A percentile compares a stretch with the other conserved stretches of the same genome.
These are phyloP conservation scores for Botrytis elliptica DNA, from an alignment of 2,329 filamentous ascomycete species.

Conservation along the genomic window DNA sequence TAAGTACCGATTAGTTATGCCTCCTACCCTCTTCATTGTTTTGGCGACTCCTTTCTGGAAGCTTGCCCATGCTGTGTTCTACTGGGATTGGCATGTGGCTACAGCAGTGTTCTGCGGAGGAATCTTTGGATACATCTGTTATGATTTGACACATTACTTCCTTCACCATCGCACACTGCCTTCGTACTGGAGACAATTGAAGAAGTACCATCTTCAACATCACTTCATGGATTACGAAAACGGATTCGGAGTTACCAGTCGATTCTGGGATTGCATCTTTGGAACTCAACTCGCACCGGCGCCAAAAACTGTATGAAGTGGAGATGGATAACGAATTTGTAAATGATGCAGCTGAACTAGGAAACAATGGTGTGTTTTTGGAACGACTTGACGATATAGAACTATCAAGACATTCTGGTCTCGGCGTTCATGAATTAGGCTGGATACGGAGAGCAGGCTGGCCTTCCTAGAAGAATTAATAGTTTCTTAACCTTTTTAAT, in stretches of 20 bases:
- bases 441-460: constrained; percentile 16
- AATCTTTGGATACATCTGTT: constrained; percentile 93
- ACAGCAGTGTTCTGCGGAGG: constrained; percentile 81
- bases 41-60: constrained; percentile 92
- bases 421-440: constrained; percentile 9
- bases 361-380: background rate
- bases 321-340: constrained; percentile 10
- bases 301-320: constrained; percentile 30
- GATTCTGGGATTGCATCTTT: constrained; percentile 93
- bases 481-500: constrained; percentile 24
- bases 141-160: constrained; percentile 98
- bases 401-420: constrained; percentile 16
- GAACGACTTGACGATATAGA: constrained; percentile 32
- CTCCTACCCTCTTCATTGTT: constrained; percentile 78
- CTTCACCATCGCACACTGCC: constrained; percentile 93
- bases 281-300: constrained; percentile 70
- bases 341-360: constrained; percentile 7
- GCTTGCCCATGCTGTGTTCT: constrained; percentile 79
- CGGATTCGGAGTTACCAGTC: constrained; percentile 93
- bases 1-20: constrained; percentile 95
- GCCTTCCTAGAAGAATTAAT: constrained; percentile 23
- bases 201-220: constrained; percentile 96
- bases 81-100: constrained; percentile 79
- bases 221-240: constrained; percentile 98
- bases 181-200: constrained; percentile 83